Base-by-base conservation (phyloP, 106 monocot genomes). In the Hemerocallis citrina region DNA sequence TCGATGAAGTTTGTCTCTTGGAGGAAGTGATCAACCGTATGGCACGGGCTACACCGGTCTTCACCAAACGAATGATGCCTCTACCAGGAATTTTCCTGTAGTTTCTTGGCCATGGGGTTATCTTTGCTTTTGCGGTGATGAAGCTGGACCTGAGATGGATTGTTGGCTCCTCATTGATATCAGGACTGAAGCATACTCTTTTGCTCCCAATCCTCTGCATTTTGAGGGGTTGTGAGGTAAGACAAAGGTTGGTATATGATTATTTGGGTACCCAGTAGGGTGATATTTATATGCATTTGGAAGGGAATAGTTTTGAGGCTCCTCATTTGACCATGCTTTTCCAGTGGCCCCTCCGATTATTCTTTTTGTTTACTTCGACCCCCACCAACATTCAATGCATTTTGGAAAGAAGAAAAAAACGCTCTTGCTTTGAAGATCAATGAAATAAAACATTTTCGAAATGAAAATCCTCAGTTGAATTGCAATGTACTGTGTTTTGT, bases 181-280 rank as follows among this genome's bases (percentile, higher is more conserved):
- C 74, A 4, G 35, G 52, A 44, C 67, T 61, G 57, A 60, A 61
- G 61, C 31, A 16, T 3, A 68, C 62, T 44, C 74, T 30, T 28
- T 25, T 54, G 61, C 68, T 68, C 25, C 28, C 74, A 23, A 41
- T 68, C 25, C 61, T 43, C 25, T 41, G 27, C 61, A 62, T 55
- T 5, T 29, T 55, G 25, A 31, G 7, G 30, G n/a, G n/a, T n/a
- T n/a, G n/a, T n/a, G n/a, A n/a, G 47, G 17, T 15, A 13, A 47
- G 47, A 47, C 5, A 47, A 47, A 47, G 19, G 47, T 15, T 15
- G 47, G 5, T 5, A 11, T 11, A 38, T 6, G 37, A 38, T 6
- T 6, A 38, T 5, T 38, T 47, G 47, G 47, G 11, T n/a, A 15
- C 17, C 47, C 11, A 15, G 47, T 19, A 5, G 47, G 47, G 5